Base-by-base conservation (phyloP, 371 early-diverging fungal species). In the Entomophthora muscae region DNA sequence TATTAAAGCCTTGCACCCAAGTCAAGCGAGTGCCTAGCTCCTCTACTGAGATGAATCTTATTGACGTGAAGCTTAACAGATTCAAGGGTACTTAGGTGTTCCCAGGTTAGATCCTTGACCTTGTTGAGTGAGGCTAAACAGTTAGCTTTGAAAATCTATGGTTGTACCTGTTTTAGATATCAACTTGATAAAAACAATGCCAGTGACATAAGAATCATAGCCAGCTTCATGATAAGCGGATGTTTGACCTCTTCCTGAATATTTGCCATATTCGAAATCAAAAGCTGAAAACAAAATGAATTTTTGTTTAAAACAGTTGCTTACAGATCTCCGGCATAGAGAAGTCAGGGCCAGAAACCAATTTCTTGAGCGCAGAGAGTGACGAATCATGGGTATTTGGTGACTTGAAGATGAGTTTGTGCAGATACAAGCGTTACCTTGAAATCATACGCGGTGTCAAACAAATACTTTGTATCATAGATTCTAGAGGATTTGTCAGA, bases 121-220 rank as follows among this genome's bases (percentile, higher is more conserved):
- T 17, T 17, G 17, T 42, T 42, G 42, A 10, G 10, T 17, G 5
- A 5, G 10, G 42, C 42, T 42, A 17, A 5, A 42, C n/a, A 22
- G 56, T 55, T 22, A 55, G 17, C 26, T 55, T 7, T 27, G 7
- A 55, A 55, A 55, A 55, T 55, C 10, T 7, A 55, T 12, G 24
- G n/a, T 17, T 51, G 10, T 55, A 55, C 56, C 56, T 55, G 56
- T n/a, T 55, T 55, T 55, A 22, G 56, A 22, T 22, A 55, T 22
- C 22, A 55, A 12, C 12, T 22, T 55, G 22, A 76, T 62, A 67
- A 85, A 80, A 1, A 78, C 72, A n/a, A 74, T 67, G 12, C 95
- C 95, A 3, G 95, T 93, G 63, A 84, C 75, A 61, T 83, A 92
- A 0, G 93, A 86, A 67, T 94, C 95, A 66, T 83, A 94, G 1